Conservation (phyloP, 305 asterid species). For the Fraxinus sp. region DNA sequence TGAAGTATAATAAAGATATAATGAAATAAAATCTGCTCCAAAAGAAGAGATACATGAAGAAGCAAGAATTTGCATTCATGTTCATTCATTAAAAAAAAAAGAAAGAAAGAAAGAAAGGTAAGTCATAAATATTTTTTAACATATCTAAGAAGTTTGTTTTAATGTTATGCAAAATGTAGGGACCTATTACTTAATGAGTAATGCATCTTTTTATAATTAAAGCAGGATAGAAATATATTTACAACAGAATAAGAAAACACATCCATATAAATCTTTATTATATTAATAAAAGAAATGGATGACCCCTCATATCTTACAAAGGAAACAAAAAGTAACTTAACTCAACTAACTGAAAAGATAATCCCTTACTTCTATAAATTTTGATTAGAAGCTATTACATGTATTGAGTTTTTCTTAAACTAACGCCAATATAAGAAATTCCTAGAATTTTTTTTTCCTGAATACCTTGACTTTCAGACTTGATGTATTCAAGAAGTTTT, state of each 20-base stretch:
- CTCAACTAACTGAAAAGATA: background rate
- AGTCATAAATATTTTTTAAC: background rate
- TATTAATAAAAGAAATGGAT: background rate
- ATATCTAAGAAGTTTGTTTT: background rate
- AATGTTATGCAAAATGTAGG: background rate
- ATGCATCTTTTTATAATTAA: background rate
- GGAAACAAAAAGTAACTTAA: background rate
- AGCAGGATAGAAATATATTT: background rate
- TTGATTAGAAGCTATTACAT: background rate
- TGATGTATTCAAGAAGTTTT: background rate
- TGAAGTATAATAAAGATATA: background rate
- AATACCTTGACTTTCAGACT: background rate
- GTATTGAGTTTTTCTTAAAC: background rate
- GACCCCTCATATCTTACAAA: background rate
- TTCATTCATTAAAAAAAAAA: background rate
- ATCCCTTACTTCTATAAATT: background rate
- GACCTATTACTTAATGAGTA: background rate
- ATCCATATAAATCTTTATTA: background rate
- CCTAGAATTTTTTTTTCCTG: background rate
- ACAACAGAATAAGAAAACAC: background rate
- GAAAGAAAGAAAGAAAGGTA: background rate
- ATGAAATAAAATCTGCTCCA: slow-evolving; percentile 6
- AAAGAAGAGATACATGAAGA: background rate
- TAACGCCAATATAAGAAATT: background rate
- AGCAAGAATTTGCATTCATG: background rate